phyloP scores from a whole-genome alignment of 371 early-diverging fungal species.

The Chytridiales sp. region DNA sequence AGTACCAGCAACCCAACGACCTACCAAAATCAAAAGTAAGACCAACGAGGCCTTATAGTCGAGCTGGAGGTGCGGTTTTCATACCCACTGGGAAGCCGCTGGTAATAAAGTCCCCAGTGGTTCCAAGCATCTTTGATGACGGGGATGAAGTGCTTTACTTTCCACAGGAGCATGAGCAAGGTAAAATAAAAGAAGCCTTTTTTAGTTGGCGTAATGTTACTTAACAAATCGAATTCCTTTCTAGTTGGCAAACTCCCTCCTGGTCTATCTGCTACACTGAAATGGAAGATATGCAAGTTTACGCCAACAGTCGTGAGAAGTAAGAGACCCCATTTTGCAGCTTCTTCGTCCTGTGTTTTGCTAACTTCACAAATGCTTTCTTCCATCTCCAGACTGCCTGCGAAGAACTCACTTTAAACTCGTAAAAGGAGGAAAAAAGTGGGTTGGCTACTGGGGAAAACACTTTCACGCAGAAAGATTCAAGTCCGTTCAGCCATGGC shows the following conservation, averaged over 20 bases:
- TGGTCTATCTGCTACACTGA: constrained; percentile 18
- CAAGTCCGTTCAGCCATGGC: constrained; percentile 40
- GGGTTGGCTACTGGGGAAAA: constrained; percentile 49
- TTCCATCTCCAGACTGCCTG: constrained; percentile 26
- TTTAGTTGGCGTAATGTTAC: neutral
- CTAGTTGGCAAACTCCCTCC: constrained; percentile 21
- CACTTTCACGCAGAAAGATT: constrained; percentile 35
- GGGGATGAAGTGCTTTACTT: constrained; percentile 43
- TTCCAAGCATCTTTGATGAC: constrained; percentile 32
- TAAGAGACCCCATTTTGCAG: constrained; percentile 2
- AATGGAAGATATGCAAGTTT: constrained; percentile 40
- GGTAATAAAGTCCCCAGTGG: constrained; percentile 20
- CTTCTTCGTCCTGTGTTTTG: neutral
- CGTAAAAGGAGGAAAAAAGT: constrained; percentile 30
- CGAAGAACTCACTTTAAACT: constrained; percentile 37
- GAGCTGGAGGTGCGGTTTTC: neutral
- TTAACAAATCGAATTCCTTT: neutral
- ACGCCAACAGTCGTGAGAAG: constrained; percentile 46
- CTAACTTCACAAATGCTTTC: neutral
- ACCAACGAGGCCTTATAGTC: neutral
- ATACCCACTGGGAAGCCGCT: neutral
- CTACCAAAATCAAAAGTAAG: neutral
- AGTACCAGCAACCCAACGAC: neutral
- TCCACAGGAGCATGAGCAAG: constrained; percentile 30
- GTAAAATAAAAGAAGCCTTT: constrained; percentile 11